Evolutionary conservation across 1,284 basidiomycete genomes (phyloP).

Genomic region (Austroboletus rostrupii): DNA sequence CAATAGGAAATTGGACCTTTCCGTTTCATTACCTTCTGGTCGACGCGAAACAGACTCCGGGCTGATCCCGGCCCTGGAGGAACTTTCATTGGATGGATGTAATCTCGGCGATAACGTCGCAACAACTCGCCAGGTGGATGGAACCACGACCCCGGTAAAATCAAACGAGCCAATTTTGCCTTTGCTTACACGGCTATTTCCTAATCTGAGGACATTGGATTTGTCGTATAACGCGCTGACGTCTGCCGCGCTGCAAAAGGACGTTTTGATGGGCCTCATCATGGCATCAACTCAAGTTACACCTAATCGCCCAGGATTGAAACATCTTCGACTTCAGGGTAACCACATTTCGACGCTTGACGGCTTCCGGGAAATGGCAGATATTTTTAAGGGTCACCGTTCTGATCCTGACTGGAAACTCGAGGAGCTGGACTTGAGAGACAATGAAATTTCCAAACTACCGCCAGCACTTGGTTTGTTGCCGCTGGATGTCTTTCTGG

Average conservation of each 20-base stretch:
- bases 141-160: conserved; percentile 35
- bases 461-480: conserved; percentile 66
- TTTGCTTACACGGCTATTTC: conserved; percentile 61
- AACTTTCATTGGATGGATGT: conserved; percentile 69
- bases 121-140: conserved; percentile 34
- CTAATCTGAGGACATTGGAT: conserved; percentile 61
- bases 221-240: conserved; percentile 70
- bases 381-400: conserved; percentile 60
- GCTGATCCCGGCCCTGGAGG: conserved; percentile 62
- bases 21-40: conserved; percentile 51
- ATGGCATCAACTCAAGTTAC: conserved; percentile 34
- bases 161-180: conserved; percentile 52
- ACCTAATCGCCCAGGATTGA: conserved; percentile 46
- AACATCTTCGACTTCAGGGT: conserved; percentile 61
- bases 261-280: conserved; percentile 46
- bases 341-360: conserved; percentile 60
- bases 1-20: conserved; percentile 61
- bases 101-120: conserved; percentile 54
- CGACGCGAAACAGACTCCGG: conserved; percentile 30
- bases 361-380: conserved; percentile 56
- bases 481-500: conserved; percentile 72
- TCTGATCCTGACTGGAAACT: conserved; percentile 64
- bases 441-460: conserved; percentile 70
- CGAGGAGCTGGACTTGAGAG: conserved; percentile 74
- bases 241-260: conserved; percentile 44